These are phyloP conservation scores for Micractinium conductrix DNA, from an alignment of 139 green algal species.

Conservation along the genomic window DNA sequence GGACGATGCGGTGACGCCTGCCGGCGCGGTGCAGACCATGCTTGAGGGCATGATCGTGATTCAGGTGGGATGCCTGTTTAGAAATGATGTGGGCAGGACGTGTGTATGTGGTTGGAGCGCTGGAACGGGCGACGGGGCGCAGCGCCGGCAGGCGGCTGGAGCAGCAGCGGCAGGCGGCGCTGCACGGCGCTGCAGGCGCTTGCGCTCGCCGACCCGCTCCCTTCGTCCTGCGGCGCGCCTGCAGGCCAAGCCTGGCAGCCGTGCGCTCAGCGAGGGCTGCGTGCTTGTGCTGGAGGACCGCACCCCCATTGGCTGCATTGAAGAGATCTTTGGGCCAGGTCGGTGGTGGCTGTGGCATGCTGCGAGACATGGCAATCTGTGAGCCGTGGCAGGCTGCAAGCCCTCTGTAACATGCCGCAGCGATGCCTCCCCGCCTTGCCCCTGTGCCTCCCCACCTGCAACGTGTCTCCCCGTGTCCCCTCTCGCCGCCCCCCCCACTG, in stretches of 20 bases:
- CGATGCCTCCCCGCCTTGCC: not conserved
- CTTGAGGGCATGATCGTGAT: constrained; percentile 62
- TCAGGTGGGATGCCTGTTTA: constrained; percentile 29
- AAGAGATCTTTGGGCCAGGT: constrained; percentile 65
- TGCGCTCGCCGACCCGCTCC: not conserved
- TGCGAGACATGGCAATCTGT: no score
- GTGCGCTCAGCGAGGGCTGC: constrained; percentile 50
- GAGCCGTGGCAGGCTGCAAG: no score
- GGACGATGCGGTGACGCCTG: constrained; percentile 36
- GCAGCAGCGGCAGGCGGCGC: not conserved
- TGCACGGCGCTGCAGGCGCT: not conserved
- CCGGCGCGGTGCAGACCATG: constrained; percentile 42
- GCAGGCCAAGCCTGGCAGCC: constrained; percentile 34
- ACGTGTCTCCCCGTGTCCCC: not conserved
- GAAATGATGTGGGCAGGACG: no score
- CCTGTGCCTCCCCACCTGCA: not conserved
- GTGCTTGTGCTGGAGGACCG: constrained; percentile 50
- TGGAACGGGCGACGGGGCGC: no score
- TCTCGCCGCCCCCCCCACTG: not conserved
- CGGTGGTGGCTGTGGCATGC: no score
- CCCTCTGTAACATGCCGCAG: not conserved
- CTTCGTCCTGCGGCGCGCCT: not conserved
- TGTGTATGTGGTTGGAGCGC: no score
- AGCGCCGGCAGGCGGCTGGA: no score
- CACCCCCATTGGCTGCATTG: constrained; percentile 46